Evolutionary conservation across 805 yeast species (phyloP).

Genomic region (Spathaspora gorwiae): DNA sequence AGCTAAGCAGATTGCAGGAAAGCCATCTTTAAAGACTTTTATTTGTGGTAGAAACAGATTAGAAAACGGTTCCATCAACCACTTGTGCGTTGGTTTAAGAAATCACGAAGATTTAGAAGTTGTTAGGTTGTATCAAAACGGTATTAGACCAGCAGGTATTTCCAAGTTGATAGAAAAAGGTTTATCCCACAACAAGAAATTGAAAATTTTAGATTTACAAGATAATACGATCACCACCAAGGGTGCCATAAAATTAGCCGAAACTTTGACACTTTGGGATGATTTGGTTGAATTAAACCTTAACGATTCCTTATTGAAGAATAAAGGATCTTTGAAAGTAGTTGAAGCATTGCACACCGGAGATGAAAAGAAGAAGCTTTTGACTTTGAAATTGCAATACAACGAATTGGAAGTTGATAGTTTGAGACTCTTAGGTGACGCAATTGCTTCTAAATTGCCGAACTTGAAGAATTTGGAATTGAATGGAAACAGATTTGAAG

Average conservation of each 20-base stretch:
- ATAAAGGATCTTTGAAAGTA: constrained; percentile 63
- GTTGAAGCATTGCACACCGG: constrained; percentile 43
- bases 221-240: constrained; percentile 88
- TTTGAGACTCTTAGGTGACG: constrained; percentile 53
- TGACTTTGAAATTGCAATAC: constrained; percentile 71
- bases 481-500: constrained; percentile 91
- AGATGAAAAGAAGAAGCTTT: constrained; percentile 39
- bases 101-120: constrained; percentile 70
- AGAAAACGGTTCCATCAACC: constrained; percentile 89
- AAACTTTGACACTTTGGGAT: constrained; percentile 57
- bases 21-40: constrained; percentile 67
- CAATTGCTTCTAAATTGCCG: constrained; percentile 52
- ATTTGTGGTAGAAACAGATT: constrained; percentile 96
- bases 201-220: constrained; percentile 78
- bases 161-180: constrained; percentile 71
- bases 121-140: constrained; percentile 87
- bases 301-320: constrained; percentile 83
- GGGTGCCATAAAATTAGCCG: constrained; percentile 50
- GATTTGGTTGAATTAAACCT: constrained; percentile 71
- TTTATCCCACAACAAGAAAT: constrained; percentile 52
- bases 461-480: constrained; percentile 67
- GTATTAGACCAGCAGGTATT: constrained; percentile 93
- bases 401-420: constrained; percentile 76
- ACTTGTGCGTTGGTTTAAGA: constrained; percentile 79
- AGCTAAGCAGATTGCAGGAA: constrained; percentile 50